Evolutionary conservation across 2,329 filamentous ascomycete species (phyloP).

Genomic region (Beauveria sp.): DNA sequence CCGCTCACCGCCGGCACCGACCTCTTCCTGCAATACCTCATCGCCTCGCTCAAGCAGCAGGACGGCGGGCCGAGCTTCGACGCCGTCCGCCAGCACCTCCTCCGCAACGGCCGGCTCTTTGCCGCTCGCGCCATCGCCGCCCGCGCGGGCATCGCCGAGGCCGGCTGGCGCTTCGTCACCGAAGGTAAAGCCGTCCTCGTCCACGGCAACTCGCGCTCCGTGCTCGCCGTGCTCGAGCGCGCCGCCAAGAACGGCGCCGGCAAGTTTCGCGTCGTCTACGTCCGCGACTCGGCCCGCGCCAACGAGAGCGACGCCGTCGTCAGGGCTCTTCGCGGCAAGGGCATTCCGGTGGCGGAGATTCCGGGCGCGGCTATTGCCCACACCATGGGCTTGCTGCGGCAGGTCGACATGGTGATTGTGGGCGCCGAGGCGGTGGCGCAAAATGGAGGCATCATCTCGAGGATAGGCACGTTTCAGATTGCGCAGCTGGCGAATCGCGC

Average conservation of each 20-base stretch:
- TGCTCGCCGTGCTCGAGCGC: conserved; percentile 65
- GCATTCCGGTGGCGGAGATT: conserved; percentile 66
- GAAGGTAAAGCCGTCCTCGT: conserved; percentile 81
- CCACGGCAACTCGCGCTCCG: conserved; percentile 79
- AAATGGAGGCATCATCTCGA: conserved; percentile 85
- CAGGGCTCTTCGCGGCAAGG: conserved; percentile 59
- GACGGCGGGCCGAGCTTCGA: conserved; percentile 51
- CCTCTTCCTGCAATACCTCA: conserved; percentile 89
- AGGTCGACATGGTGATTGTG: conserved; percentile 59
- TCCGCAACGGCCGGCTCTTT: conserved; percentile 81
- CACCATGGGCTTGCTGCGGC: conserved; percentile 48
- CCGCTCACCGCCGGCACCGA: conserved; percentile 90
- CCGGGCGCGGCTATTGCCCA: conserved; percentile 64
- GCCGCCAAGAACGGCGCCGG: conserved; percentile 50
- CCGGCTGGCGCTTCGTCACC: conserved; percentile 69
- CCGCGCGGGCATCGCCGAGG: conserved; percentile 71
- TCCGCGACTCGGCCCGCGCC: conserved; percentile 47
- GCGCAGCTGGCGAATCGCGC: conserved; percentile 65
- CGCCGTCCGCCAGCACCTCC: conserved; percentile 70
- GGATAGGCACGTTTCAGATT: conserved; percentile 81
- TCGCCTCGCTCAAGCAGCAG: conserved; percentile 60
- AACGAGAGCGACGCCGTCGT: conserved; percentile 66
- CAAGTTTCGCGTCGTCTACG: conserved; percentile 80
- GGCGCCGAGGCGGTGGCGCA: conserved; percentile 83
- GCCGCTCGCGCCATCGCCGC: conserved; percentile 80